These are phyloP conservation scores for Dalbergia cochinchinensis DNA, from an alignment of 306 rosid species.

Conservation along the genomic window DNA sequence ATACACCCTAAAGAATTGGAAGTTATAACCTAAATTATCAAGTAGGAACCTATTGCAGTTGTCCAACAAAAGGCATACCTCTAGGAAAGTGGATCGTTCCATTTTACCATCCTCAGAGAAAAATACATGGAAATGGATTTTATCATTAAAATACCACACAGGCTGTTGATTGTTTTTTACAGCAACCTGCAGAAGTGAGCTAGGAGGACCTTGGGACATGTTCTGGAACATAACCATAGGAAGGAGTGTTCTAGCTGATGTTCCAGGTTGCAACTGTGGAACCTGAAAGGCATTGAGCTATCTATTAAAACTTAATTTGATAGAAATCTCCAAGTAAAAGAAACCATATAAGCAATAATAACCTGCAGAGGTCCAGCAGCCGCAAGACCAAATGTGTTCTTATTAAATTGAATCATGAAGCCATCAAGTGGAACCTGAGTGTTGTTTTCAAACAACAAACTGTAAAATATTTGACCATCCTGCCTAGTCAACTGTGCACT, in stretches of 20 bases:
- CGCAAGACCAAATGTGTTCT: slow-evolving; percentile 94
- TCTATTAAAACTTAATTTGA: slow-evolving; percentile 34
- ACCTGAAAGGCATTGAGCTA: slow-evolving; percentile 60
- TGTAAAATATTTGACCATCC: slow-evolving; percentile 91
- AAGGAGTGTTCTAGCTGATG: slow-evolving; percentile 71
- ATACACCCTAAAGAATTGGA: neutral
- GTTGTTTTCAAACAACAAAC: slow-evolving; percentile 83
- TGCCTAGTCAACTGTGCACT: slow-evolving; percentile 84
- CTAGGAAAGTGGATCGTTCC: slow-evolving; percentile 92
- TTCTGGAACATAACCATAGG: slow-evolving; percentile 96
- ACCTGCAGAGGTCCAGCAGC: slow-evolving; percentile 96
- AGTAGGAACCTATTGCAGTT: slow-evolving; percentile 1
- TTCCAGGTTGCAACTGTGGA: slow-evolving; percentile 86
- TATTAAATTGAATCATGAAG: slow-evolving; percentile 98
- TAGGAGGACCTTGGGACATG: slow-evolving; percentile 97
- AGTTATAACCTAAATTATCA: slow-evolving; percentile 17
- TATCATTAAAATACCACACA: slow-evolving; percentile 94
- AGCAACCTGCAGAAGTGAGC: slow-evolving; percentile 90
- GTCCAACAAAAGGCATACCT: slow-evolving; percentile 64
- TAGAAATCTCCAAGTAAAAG: slow-evolving; percentile 14
- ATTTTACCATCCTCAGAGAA: slow-evolving; percentile 95
- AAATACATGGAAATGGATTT: slow-evolving; percentile 71
- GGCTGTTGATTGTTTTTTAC: slow-evolving; percentile 94
- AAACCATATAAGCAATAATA: slow-evolving; percentile 36
- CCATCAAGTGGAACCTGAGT: slow-evolving; percentile 87